These are phyloP conservation scores for Exophiala oligosperma DNA, from an alignment of 2,329 filamentous ascomycete genomes.

Conservation along the genomic window DNA sequence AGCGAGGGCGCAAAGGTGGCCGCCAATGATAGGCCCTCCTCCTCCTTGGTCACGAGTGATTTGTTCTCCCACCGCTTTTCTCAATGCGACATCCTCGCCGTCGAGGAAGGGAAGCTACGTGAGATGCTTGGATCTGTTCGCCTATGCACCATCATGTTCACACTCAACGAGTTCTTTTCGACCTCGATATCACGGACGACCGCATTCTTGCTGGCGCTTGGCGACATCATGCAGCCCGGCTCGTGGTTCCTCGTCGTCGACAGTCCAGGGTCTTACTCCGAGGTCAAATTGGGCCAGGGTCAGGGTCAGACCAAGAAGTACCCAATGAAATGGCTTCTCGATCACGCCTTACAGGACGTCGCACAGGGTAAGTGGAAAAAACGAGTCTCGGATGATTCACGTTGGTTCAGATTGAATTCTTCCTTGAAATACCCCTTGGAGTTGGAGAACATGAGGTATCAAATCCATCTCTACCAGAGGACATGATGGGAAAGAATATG, in stretches of 20 bases:
- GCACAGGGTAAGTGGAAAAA: conserved; percentile 65
- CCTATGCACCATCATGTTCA: conserved; percentile 85
- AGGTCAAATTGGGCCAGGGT: conserved; percentile 66
- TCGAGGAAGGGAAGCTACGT: conserved; percentile 33
- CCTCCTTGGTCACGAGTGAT: conserved; percentile 9
- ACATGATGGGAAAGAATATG: neutral
- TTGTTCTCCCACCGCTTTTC: conserved; percentile 44
- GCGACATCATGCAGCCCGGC: conserved; percentile 55
- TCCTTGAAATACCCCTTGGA: conserved; percentile 74
- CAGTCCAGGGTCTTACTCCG: conserved; percentile 90
- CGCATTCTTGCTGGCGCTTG: conserved; percentile 69
- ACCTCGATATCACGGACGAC: conserved; percentile 74
- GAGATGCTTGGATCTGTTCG: conserved; percentile 36
- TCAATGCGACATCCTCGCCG: conserved; percentile 52
- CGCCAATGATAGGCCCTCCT: conserved; percentile 11
- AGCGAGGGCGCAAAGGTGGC: conserved; percentile 23
- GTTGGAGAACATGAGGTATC: conserved; percentile 93
- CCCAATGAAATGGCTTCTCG: conserved; percentile 90
- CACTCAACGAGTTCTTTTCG: conserved; percentile 91
- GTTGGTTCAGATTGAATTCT: conserved; percentile 77
- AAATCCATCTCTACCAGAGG: conserved; percentile 76
- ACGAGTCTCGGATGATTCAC: conserved; percentile 71
- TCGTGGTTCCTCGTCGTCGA: conserved; percentile 83
- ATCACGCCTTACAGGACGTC: conserved; percentile 69
- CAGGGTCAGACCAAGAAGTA: conserved; percentile 64